These are phyloP conservation scores for Cladorrhinum sp. DNA, from an alignment of 2,329 filamentous ascomycete species.

Conservation along the genomic window DNA sequence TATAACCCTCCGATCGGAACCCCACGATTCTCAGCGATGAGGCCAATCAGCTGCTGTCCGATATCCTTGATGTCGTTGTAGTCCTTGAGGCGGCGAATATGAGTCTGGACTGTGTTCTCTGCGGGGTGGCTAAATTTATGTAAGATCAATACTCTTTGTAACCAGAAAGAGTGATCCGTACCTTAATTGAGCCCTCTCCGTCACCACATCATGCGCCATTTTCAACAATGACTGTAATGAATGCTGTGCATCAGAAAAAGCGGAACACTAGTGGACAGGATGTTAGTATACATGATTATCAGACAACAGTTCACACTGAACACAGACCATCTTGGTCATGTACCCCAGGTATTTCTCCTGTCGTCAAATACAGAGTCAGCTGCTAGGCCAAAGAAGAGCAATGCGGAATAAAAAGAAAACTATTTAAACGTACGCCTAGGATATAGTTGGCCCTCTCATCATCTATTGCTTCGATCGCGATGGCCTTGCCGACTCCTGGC, in stretches of 20 bases:
- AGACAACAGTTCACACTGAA: background rate
- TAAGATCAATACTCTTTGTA: background rate
- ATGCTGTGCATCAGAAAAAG: background rate
- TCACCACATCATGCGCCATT: background rate
- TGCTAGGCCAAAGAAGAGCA: background rate
- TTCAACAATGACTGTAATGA: background rate
- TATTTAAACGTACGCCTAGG: constrained; percentile 13
- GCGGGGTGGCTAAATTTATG: constrained; percentile 22
- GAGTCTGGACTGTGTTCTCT: constrained; percentile 24
- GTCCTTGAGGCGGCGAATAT: constrained; percentile 31
- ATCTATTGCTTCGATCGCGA: constrained; percentile 14
- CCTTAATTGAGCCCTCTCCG: constrained; percentile 15
- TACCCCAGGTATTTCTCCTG: constrained; percentile 22
- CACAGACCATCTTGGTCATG: constrained; percentile 20
- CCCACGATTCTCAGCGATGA: constrained; percentile 37
- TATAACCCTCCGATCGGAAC: constrained; percentile 34
- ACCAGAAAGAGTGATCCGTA: background rate
- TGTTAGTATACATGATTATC: background rate
- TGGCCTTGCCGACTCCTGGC: background rate
- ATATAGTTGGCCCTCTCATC: constrained; percentile 10
- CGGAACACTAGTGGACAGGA: background rate
- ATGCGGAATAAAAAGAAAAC: background rate
- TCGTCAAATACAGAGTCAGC: background rate
- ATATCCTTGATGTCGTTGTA: constrained; percentile 41
- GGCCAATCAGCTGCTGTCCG: constrained; percentile 38